Percentiles rank a stretch among this genome's conserved stretches.
Evolutionary conservation across 2,329 filamentous ascomycete genomes (phyloP).

Genomic region (Penicillium freii): DNA sequence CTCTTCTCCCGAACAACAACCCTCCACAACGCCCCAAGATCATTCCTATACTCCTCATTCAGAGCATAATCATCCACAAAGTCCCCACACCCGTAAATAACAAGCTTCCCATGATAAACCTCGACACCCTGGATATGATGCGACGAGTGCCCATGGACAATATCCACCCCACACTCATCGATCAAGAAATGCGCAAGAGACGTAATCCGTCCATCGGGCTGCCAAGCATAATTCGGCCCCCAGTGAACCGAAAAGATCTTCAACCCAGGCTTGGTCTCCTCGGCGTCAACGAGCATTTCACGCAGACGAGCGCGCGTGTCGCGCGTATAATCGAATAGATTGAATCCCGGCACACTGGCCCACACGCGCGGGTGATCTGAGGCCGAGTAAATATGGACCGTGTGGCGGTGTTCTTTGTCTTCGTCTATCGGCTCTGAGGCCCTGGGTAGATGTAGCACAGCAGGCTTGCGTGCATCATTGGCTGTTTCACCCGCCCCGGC

Average conservation of each 20-base stretch:
- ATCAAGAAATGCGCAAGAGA: slow-evolving; percentile 41
- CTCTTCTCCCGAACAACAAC: slow-evolving; percentile 29
- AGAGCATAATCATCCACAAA: slow-evolving; percentile 46
- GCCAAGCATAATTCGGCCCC: slow-evolving; percentile 44
- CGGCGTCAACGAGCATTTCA: neutral
- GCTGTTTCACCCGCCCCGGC: slow-evolving; percentile 34
- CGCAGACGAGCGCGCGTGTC: slow-evolving; percentile 26
- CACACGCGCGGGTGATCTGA: slow-evolving; percentile 40
- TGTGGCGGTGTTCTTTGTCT: neutral
- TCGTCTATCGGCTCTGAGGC: neutral
- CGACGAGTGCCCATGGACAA: slow-evolving; percentile 43
- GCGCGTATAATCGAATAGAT: slow-evolving; percentile 38
- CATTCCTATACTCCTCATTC: slow-evolving; percentile 37
- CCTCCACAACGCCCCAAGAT: slow-evolving; percentile 42
- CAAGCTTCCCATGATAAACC: slow-evolving; percentile 34
- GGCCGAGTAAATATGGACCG: slow-evolving; percentile 37
- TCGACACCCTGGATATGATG: slow-evolving; percentile 46
- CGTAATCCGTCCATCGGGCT: slow-evolving; percentile 31
- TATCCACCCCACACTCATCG: slow-evolving; percentile 43
- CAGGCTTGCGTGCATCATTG: slow-evolving; percentile 32
- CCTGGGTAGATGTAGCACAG: slow-evolving; percentile 25
- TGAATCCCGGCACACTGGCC: slow-evolving; percentile 34
- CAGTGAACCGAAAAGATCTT: slow-evolving; percentile 43
- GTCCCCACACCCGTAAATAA: slow-evolving; percentile 45
- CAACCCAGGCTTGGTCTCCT: slow-evolving; percentile 19